These are phyloP conservation scores for Vigna reflexopilosa DNA, from an alignment of 306 rosid genomes.

Conservation along the genomic window DNA sequence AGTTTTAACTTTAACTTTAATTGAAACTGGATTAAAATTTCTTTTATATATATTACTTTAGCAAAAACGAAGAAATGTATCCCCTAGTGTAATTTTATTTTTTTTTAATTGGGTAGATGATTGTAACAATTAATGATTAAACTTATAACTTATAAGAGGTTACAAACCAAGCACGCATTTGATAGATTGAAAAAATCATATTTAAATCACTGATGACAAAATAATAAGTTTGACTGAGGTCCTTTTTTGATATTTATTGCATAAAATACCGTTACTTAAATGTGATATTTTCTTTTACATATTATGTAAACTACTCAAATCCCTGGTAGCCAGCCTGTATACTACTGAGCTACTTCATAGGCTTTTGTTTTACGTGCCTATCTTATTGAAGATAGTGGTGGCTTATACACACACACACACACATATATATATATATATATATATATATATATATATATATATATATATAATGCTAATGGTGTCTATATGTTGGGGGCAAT, in stretches of 20 bases:
- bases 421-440: too few species aligned
- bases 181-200: not conserved
- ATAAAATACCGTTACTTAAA: not conserved
- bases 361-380: not conserved
- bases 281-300: not conserved
- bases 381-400: not conserved
- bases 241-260: not conserved
- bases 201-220: not conserved
- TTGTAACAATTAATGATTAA: not conserved
- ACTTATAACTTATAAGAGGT: too few species aligned
- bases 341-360: not conserved
- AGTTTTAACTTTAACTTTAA: not conserved
- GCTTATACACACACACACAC: too few species aligned
- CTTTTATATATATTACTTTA: not conserved
- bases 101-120: not conserved
- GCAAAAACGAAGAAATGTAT: not conserved
- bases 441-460: not conserved
- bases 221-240: not conserved
- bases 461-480: conserved; percentile 1
- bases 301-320: too few species aligned
- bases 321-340: not conserved
- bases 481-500: conserved; percentile 4
- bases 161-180: not conserved
- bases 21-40: not conserved
- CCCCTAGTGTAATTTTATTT: not conserved